These are phyloP conservation scores for Stagonosporopsis rhizophila DNA, from an alignment of 2,329 filamentous ascomycete genomes.

Conservation along the genomic window DNA sequence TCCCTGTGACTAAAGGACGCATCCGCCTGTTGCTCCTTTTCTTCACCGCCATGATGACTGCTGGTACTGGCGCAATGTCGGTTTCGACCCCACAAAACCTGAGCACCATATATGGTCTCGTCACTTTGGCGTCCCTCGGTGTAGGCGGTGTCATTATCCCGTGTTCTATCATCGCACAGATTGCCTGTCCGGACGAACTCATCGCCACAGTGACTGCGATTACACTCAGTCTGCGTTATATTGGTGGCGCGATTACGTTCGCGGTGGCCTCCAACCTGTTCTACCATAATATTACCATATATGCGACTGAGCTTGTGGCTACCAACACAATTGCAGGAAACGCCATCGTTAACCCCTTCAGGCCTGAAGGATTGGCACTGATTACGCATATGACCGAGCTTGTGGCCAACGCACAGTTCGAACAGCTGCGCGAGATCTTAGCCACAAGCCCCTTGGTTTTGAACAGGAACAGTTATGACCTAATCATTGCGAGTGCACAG, in stretches of 20 bases:
- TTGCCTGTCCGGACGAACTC: constrained; percentile 73
- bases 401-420: constrained; percentile 44
- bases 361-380: constrained; percentile 55
- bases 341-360: constrained; percentile 52
- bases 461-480: constrained; percentile 43
- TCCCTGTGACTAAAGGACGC: constrained; percentile 64
- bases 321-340: constrained; percentile 57
- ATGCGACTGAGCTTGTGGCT: constrained; percentile 32
- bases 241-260: constrained; percentile 71
- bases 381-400: constrained; percentile 55
- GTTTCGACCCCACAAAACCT: constrained; percentile 62
- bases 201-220: constrained; percentile 74
- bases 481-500: constrained; percentile 62
- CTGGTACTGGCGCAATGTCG: constrained; percentile 64
- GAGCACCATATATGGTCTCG: constrained; percentile 61
- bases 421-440: constrained; percentile 54
- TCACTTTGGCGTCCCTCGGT: constrained; percentile 68
- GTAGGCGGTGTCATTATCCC: constrained; percentile 74
- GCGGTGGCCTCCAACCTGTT: constrained; percentile 55
- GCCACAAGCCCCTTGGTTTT: constrained; percentile 56
- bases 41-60: constrained; percentile 70
- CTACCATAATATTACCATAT: constrained; percentile 30
- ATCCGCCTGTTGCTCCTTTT: constrained; percentile 67
- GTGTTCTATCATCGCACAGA: constrained; percentile 71
- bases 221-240: constrained; percentile 72